These are phyloP conservation scores for Magnolia officinalis DNA, from an alignment of 164 flowering plant genomes.

Conservation along the genomic window DNA sequence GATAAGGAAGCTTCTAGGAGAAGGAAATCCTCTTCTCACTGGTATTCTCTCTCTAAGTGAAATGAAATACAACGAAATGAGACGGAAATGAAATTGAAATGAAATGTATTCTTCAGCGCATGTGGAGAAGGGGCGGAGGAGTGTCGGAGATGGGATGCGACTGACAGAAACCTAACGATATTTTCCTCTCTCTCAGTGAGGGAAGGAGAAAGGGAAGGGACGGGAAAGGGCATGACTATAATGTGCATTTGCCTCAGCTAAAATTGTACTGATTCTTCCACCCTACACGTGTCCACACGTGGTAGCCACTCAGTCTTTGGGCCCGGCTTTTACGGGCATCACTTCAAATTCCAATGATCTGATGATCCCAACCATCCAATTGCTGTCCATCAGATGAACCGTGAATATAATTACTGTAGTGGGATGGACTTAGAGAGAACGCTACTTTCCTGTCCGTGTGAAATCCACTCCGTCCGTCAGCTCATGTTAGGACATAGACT, in stretches of 20 bases:
- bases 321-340: too few species aligned
- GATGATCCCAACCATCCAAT: too few species aligned
- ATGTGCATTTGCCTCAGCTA: neutral
- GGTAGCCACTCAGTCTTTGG: too few species aligned
- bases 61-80: neutral
- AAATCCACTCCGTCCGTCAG: too few species aligned
- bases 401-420: too few species aligned
- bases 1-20: neutral
- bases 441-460: too few species aligned
- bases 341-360: too few species aligned
- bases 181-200: neutral
- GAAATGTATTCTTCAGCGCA: neutral
- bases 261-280: neutral
- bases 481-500: too few species aligned
- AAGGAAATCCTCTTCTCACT: neutral
- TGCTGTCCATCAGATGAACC: too few species aligned
- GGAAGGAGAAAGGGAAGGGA: neutral
- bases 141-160: too few species aligned
- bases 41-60: neutral
- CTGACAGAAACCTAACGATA: neutral
- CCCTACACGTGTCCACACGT: neutral
- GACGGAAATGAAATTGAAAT: neutral
- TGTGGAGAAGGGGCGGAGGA: neutral
- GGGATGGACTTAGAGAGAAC: too few species aligned
- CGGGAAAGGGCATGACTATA: neutral